Conservation (phyloP, 2,329 filamentous ascomycete species). For the Zalaria obscura region DNA sequence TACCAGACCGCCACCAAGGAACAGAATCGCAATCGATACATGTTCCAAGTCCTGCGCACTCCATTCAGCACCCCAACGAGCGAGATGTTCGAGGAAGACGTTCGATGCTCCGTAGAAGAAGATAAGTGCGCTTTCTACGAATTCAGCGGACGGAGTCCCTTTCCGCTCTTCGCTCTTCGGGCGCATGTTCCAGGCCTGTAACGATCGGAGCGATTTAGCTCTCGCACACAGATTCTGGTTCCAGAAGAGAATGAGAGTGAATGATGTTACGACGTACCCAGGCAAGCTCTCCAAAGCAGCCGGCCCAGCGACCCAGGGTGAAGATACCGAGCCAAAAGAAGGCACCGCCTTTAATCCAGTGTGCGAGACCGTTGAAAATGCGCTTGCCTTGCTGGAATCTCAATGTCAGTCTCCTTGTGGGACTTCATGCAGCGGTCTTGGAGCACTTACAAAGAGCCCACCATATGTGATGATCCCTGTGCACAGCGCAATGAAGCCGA, state of each 20-base stretch:
- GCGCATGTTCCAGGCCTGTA: no score
- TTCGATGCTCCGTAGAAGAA: slow-evolving; percentile 77
- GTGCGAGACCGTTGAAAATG: slow-evolving; percentile 71
- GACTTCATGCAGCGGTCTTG: no score
- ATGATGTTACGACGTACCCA: slow-evolving; percentile 52
- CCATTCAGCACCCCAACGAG: slow-evolving; percentile 55
- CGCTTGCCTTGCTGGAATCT: no score
- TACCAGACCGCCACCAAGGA: slow-evolving; percentile 72
- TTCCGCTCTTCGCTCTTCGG: no score
- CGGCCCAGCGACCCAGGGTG: slow-evolving; percentile 73
- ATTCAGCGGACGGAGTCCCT: slow-evolving; percentile 55
- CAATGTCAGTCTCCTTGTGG: no score
- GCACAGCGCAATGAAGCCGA: slow-evolving; percentile 57
- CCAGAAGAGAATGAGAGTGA: no score
- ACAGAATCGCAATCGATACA: slow-evolving; percentile 75
- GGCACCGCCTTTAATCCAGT: slow-evolving; percentile 81
- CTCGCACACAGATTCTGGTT: no score
- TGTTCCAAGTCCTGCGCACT: slow-evolving; percentile 71
- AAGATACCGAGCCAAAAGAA: slow-evolving; percentile 85
- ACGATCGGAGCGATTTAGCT: no score
- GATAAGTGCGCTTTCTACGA: slow-evolving; percentile 73
- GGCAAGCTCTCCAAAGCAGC: slow-evolving; percentile 72
- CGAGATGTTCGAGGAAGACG: slow-evolving; percentile 77
- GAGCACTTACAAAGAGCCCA: slow-evolving; percentile 67
- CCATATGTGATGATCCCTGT: slow-evolving; percentile 62